Conservation (phyloP, 495 filamentous ascomycete species). For the Penicillium parvum region DNA sequence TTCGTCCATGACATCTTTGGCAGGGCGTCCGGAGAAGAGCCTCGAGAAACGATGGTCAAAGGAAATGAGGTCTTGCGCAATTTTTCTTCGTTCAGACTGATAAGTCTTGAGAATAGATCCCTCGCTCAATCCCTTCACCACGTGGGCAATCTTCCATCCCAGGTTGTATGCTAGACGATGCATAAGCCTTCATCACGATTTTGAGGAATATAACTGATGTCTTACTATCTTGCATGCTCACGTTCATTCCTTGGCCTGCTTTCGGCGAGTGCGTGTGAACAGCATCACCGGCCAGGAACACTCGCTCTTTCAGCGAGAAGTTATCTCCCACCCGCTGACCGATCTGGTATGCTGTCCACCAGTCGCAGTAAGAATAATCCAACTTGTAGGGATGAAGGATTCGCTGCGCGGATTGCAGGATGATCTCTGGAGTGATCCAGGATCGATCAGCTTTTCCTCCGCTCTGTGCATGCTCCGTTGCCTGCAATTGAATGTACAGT, state of each 20-base stretch:
- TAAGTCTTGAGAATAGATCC: conserved; percentile 59
- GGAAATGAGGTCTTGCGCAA: conserved; percentile 63
- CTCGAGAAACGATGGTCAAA: conserved; percentile 58
- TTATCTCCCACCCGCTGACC: conserved; percentile 61
- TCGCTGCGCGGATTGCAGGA: conserved; percentile 54
- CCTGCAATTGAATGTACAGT: conserved; percentile 65
- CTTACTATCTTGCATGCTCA: conserved; percentile 54
- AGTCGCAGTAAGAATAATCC: conserved; percentile 56
- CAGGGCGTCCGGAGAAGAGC: conserved; percentile 38
- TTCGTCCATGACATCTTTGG: conserved; percentile 34
- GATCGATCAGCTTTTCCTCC: conserved; percentile 39
- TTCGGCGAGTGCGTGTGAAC: conserved; percentile 61
- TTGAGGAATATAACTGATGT: not conserved
- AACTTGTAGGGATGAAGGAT: conserved; percentile 61
- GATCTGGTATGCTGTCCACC: conserved; percentile 58
- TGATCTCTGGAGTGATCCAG: conserved; percentile 54
- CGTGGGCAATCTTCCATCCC: conserved; percentile 67
- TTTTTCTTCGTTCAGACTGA: conserved; percentile 49
- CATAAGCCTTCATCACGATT: not conserved
- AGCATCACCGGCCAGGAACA: conserved; percentile 63
- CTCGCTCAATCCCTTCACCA: conserved; percentile 48
- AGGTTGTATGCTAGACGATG: conserved; percentile 58
- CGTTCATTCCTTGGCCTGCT: conserved; percentile 76
- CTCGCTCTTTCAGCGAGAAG: conserved; percentile 55
- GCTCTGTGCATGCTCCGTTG: conserved; percentile 26